Conservation (phyloP, 2,329 filamentous ascomycete species). For the Domatiomyces catenatus region DNA sequence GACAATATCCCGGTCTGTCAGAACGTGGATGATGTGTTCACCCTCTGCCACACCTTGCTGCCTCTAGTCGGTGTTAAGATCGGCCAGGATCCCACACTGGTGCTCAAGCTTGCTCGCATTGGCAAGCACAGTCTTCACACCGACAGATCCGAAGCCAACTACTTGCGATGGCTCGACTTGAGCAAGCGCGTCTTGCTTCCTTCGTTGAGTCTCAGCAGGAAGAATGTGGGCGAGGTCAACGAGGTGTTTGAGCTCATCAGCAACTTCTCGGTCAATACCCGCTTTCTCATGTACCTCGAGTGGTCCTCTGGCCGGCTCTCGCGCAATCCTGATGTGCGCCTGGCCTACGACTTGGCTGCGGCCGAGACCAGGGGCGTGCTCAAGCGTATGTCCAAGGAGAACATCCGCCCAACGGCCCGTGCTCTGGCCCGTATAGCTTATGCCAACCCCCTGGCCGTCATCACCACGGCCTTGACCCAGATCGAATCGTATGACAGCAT, state of each 20-base stretch:
- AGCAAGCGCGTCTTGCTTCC: constrained; percentile 75
- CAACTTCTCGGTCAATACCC: constrained; percentile 56
- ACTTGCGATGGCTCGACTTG: constrained; percentile 67
- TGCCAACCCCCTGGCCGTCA: constrained; percentile 79
- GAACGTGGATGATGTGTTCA: constrained; percentile 76
- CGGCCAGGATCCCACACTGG: constrained; percentile 61
- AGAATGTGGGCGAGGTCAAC: constrained; percentile 70
- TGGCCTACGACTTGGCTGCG: constrained; percentile 60
- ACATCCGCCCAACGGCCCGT: constrained; percentile 71
- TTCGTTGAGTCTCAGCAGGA: constrained; percentile 67
- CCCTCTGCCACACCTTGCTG: constrained; percentile 66
- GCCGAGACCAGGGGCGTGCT: constrained; percentile 72
- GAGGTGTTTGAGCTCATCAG: constrained; percentile 74
- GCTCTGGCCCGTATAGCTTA: constrained; percentile 83
- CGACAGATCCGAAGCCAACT: constrained; percentile 56
- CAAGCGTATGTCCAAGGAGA: constrained; percentile 78
- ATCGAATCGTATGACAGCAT: constrained; percentile 91
- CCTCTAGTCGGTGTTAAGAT: constrained; percentile 81
- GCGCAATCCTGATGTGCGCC: constrained; percentile 58
- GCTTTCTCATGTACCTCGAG: constrained; percentile 83
- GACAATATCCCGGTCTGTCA: constrained; percentile 89
- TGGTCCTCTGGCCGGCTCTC: constrained; percentile 76
- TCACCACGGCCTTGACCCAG: constrained; percentile 73
- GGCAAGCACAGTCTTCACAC: constrained; percentile 58
- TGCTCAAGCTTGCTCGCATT: constrained; percentile 74